Evolutionary conservation across 2,329 filamentous ascomycete species (phyloP).

Genomic region (Penicillium sp.): DNA sequence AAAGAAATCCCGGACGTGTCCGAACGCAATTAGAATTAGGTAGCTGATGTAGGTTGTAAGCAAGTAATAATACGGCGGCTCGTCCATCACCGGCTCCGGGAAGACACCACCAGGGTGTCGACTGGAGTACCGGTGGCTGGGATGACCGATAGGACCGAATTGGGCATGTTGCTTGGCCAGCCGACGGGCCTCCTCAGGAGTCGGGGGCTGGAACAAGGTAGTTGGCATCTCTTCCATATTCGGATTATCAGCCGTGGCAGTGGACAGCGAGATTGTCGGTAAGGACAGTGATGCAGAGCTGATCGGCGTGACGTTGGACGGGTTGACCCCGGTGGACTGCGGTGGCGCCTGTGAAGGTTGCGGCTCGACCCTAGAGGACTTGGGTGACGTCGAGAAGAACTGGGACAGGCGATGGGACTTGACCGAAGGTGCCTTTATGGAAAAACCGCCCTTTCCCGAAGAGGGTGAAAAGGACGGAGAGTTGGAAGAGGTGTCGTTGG

Average conservation of each 20-base stretch:
- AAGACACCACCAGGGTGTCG: constrained; percentile 79
- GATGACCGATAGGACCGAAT: constrained; percentile 80
- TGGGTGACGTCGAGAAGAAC: constrained; percentile 78
- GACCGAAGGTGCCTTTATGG: constrained; percentile 49
- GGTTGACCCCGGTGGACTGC: constrained; percentile 60
- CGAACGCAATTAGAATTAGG: constrained; percentile 89
- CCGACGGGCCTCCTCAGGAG: constrained; percentile 74
- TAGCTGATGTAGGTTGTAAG: constrained; percentile 99
- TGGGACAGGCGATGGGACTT: constrained; percentile 76
- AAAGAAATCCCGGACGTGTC: constrained; percentile 95
- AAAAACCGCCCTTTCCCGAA: constrained; percentile 54
- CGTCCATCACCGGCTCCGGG: constrained; percentile 82
- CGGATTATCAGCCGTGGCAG: constrained; percentile 73
- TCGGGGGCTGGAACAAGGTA: constrained; percentile 83
- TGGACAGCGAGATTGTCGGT: constrained; percentile 88
- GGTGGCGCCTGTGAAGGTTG: constrained; percentile 57
- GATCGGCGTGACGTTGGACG: constrained; percentile 57
- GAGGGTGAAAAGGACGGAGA: constrained; percentile 50
- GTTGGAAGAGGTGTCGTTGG: constrained; percentile 51
- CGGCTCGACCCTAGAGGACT: constrained; percentile 61
- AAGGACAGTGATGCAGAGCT: constrained; percentile 72
- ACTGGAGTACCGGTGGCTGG: constrained; percentile 84
- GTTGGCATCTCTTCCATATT: constrained; percentile 70
- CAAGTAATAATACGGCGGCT: constrained; percentile 94
- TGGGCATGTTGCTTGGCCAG: constrained; percentile 80